phyloP scores from a whole-genome alignment of 1,284 basidiomycete species.

The Hemileia vastatrix region DNA sequence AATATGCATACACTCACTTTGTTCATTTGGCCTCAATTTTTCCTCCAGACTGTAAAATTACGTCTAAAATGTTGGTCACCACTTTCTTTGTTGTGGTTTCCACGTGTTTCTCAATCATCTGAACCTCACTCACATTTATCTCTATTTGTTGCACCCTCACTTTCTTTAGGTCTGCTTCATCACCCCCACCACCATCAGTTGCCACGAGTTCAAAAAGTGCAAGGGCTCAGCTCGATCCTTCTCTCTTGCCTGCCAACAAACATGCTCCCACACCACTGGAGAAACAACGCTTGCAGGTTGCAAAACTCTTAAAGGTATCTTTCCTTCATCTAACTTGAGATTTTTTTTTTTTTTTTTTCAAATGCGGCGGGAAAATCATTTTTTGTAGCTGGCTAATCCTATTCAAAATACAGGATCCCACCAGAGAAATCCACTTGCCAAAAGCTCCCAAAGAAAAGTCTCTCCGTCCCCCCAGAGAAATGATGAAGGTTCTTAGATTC shows the following conservation, averaged over 20 bases:
- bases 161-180: too few relatives aligned
- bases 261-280: slow-evolving; percentile 54
- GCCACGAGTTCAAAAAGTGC: too few relatives aligned
- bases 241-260: slow-evolving; percentile 15
- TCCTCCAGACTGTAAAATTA: too few relatives aligned
- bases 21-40: too few relatives aligned
- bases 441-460: slow-evolving; percentile 64
- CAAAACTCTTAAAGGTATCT: slow-evolving; percentile 59
- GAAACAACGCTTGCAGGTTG: slow-evolving; percentile 64
- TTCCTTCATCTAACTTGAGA: background rate
- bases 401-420: slow-evolving; percentile 53
- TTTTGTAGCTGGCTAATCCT: background rate
- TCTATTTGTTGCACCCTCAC: too few relatives aligned
- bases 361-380: background rate
- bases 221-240: slow-evolving; percentile 16
- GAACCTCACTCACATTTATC: too few relatives aligned
- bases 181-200: too few relatives aligned
- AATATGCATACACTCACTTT: too few relatives aligned
- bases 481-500: slow-evolving; percentile 99
- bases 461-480: slow-evolving; percentile 69
- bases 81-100: too few relatives aligned
- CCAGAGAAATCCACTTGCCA: slow-evolving; percentile 67
- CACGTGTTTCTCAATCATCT: too few relatives aligned
- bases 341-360: background rate
- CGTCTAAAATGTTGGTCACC: too few relatives aligned